Percentiles rank a stretch among this genome's conserved stretches.
Conservation (phyloP, 345 rosid genomes). For the Pistacia integerrima region DNA sequence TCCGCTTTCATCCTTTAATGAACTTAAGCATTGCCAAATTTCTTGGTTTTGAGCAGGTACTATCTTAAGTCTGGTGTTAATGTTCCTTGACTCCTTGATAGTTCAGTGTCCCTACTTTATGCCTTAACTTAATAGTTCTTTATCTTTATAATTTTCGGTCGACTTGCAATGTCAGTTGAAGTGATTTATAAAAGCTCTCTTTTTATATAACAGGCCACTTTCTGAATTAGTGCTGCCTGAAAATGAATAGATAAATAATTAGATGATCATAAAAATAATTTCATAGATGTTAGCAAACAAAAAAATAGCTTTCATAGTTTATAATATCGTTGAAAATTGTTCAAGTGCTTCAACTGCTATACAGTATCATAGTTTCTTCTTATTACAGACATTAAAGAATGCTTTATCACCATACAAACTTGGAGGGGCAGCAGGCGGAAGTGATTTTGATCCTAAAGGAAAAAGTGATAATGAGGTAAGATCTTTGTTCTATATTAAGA, state of each 20-base stretch:
- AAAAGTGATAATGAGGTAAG: constrained; percentile 94
- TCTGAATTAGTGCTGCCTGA: background rate
- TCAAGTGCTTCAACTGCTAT: background rate
- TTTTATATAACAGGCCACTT: background rate
- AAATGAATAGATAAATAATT: constrained; percentile 2
- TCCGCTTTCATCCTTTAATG: constrained; percentile 92
- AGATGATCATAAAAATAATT: constrained; percentile 8
- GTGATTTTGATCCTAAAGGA: constrained; percentile 99
- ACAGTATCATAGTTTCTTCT: constrained; percentile 9
- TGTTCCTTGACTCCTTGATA: constrained; percentile 15
- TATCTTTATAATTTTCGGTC: constrained; percentile 2
- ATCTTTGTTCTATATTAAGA: constrained; percentile 20
- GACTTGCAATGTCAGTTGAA: constrained; percentile 1
- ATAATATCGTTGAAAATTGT: background rate
- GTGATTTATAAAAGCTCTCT: background rate
- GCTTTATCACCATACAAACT: constrained; percentile 92
- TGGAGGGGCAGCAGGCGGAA: constrained; percentile 99
- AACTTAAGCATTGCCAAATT: constrained; percentile 88
- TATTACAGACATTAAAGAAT: constrained; percentile 84
- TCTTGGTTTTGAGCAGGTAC: constrained; percentile 96
- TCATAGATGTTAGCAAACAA: constrained; percentile 9
- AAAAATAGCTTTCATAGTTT: background rate
- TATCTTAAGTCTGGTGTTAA: constrained; percentile 7
- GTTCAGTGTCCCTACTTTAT: constrained; percentile 10
- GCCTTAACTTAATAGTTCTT: background rate